Conservation (phyloP, 2,329 filamentous ascomycete genomes). For the Botrytis porri region DNA sequence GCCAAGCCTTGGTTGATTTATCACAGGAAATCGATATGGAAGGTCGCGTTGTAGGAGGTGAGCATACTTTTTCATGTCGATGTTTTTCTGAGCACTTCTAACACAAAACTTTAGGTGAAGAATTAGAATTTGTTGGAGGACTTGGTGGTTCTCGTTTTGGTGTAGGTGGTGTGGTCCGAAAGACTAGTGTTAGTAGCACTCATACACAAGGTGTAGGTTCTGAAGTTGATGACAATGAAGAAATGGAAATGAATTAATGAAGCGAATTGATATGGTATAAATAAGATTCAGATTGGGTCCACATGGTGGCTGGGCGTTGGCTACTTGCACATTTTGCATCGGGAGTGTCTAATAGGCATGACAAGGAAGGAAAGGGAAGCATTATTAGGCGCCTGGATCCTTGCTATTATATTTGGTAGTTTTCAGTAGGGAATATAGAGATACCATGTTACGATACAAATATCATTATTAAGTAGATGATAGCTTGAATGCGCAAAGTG, state of each 20-base stretch:
- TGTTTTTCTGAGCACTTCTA: conserved; percentile 24
- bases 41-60: conserved; percentile 83
- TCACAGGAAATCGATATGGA: conserved; percentile 93
- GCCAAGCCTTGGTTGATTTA: conserved; percentile 79
- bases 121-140: conserved; percentile 46
- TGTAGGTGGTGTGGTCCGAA: conserved; percentile 47
- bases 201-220: conserved; percentile 51
- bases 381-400: conserved; percentile 11
- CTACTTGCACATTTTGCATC: conserved; percentile 13
- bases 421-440: not conserved
- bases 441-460: conserved; percentile 13
- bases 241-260: conserved; percentile 52
- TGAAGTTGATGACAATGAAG: conserved; percentile 59
- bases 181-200: conserved; percentile 59
- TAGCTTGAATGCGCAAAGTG: not conserved
- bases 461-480: not conserved
- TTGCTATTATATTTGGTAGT: conserved; percentile 1
- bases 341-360: not conserved
- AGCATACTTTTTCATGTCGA: conserved; percentile 51
- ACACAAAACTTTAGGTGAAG: conserved; percentile 34
- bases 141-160: conserved; percentile 49
- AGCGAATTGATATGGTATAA: conserved; percentile 10
- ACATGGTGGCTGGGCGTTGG: conserved; percentile 1
- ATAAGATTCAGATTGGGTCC: conserved; percentile 9
- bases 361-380: not conserved